Percentiles rank a stretch among this genome's conserved stretches.
These are phyloP conservation scores for Cytospora leucostoma DNA, from an alignment of 2,329 filamentous ascomycete species.

Conservation along the genomic window DNA sequence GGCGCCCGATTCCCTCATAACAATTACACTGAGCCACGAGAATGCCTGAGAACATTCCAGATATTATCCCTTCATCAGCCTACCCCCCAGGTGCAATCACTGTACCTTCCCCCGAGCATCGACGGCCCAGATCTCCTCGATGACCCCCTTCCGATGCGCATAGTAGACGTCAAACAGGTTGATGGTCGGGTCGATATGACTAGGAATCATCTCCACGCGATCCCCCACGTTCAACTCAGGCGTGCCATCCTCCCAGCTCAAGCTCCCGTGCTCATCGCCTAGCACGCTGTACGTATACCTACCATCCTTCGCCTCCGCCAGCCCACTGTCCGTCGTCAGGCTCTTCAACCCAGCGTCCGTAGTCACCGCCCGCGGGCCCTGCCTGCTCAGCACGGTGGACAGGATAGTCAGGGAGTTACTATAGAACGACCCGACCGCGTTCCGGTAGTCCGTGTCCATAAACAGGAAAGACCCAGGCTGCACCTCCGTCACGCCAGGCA, in stretches of 20 bases:
- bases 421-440: slow-evolving; percentile 52
- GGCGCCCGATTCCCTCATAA: too few species aligned
- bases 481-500: slow-evolving; percentile 53
- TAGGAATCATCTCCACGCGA: slow-evolving; percentile 53
- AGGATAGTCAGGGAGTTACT: slow-evolving; percentile 51
- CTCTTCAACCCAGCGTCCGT: slow-evolving; percentile 54
- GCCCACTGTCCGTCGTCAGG: slow-evolving; percentile 53
- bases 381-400: slow-evolving; percentile 50
- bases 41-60: too few species aligned
- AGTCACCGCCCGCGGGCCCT: slow-evolving; percentile 46
- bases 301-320: slow-evolving; percentile 48
- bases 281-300: slow-evolving; percentile 47
- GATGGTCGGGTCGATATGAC: slow-evolving; percentile 56
- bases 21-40: too few species aligned
- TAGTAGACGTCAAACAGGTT: slow-evolving; percentile 55
- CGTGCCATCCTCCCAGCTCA: slow-evolving; percentile 46
- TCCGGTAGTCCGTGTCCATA: slow-evolving; percentile 59
- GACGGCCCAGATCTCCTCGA: slow-evolving; percentile 55
- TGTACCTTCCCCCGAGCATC: slow-evolving; percentile 54
- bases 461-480: slow-evolving; percentile 58
- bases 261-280: slow-evolving; percentile 52
- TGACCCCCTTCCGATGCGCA: slow-evolving; percentile 47
- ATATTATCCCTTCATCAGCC: too few species aligned
- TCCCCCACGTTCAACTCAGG: slow-evolving; percentile 46
- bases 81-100: slow-evolving; percentile 36